Evolutionary conservation across 2,329 filamentous ascomycete genomes (phyloP).

Genomic region (Cercospora beticola): DNA sequence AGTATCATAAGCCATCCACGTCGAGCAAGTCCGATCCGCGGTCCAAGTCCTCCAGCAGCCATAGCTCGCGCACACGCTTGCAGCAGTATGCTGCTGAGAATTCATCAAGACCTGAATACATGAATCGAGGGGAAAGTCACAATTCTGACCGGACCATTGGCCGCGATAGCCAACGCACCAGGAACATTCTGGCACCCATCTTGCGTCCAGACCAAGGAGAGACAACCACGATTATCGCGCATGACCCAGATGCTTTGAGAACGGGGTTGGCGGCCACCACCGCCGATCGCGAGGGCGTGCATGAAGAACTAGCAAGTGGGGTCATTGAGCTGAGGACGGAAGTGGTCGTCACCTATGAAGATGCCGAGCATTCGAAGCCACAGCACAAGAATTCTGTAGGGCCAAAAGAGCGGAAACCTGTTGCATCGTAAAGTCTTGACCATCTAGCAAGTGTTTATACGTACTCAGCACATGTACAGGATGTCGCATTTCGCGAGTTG

Average conservation of each 20-base stretch:
- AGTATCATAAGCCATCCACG: conserved; percentile 3
- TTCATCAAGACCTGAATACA: background rate
- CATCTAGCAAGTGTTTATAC: background rate
- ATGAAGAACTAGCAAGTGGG: background rate
- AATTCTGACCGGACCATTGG: background rate
- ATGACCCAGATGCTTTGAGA: conserved; percentile 15
- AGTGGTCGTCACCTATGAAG: conserved; percentile 16
- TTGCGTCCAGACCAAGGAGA: conserved; percentile 18
- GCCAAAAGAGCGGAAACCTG: background rate
- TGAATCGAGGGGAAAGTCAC: background rate
- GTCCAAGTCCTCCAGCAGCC: conserved; percentile 7
- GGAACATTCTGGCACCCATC: background rate
- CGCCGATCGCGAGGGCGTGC: background rate
- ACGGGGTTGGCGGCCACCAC: background rate
- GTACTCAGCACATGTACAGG: background rate
- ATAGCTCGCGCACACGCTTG: background rate
- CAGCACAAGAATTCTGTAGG: background rate
- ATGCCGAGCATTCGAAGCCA: background rate
- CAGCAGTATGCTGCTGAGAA: background rate
- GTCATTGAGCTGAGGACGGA: conserved; percentile 20
- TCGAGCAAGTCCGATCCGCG: conserved; percentile 5
- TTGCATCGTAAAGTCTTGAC: background rate
- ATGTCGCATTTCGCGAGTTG: background rate
- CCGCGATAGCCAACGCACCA: background rate
- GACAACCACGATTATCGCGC: conserved; percentile 16